Evolutionary conservation across 2,329 filamentous ascomycete species (phyloP).

Genomic region (Sclerotinia subarctica): DNA sequence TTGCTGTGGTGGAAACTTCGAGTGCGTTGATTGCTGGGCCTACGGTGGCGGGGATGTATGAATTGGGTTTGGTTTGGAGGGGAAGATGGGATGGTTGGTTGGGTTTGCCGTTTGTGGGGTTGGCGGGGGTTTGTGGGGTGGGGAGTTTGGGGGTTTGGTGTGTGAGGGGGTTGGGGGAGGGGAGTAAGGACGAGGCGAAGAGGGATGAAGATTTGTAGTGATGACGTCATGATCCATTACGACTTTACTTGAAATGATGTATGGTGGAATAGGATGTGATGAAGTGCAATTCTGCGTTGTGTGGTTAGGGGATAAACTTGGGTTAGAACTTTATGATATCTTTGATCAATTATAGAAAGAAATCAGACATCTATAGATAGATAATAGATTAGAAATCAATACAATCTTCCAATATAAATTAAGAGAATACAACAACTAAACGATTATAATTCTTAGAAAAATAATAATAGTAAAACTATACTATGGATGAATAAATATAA

Average conservation of each 20-base stretch:
- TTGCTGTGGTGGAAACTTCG: conserved; percentile 33
- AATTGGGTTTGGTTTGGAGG: conserved; percentile 30
- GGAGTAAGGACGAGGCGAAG: neutral
- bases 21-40: conserved; percentile 30
- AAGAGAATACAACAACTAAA: too few relatives aligned
- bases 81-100: conserved; percentile 27
- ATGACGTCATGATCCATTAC: neutral
- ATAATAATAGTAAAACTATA: too few relatives aligned
- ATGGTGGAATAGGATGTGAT: too few relatives aligned
- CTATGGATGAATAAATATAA: too few relatives aligned
- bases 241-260: too few relatives aligned
- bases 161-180: neutral
- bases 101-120: conserved; percentile 33
- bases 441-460: too few relatives aligned
- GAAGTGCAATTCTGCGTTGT: too few relatives aligned
- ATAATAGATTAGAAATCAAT: neutral
- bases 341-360: neutral
- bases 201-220: neutral
- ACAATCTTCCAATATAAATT: neutral
- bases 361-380: neutral
- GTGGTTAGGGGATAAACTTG: neutral
- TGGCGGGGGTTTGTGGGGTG: neutral
- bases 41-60: conserved; percentile 21
- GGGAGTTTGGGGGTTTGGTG: conserved; percentile 10
- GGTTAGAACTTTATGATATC: neutral